Evolutionary conservation across 139 green algal genomes (phyloP), one percentile per base, ranked within the genome.

Genomic region (Eudorina sp.): DNA sequence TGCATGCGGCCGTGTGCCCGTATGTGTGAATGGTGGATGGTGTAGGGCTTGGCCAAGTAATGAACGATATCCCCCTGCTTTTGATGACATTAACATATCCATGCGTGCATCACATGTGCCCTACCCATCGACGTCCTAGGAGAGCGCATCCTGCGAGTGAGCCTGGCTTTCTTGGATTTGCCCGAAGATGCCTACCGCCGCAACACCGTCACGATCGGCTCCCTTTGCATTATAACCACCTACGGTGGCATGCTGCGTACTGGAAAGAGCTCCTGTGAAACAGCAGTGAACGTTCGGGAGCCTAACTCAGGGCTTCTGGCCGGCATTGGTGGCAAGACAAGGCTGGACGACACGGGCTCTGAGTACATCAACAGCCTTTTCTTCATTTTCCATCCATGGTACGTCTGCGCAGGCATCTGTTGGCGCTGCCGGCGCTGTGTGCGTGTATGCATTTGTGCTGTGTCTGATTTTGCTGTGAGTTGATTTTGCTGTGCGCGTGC

Each of bases 311-410:
- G 73, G 3, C 11, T 82, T 2, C 45, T 82, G 27, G 73, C 45
- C 3, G 73, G 73, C 45, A 43, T 82, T 45, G 73, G 73, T 45
- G 73, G 73, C 27, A 82, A 27, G 4, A 62, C 46, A 9, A 27
- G 73, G 73, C 73, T 82, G 45, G 73, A 82, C 29, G 73, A 82
- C 73, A 51, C 46, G 2, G 73, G 73, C 29, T 25, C 38, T 8
- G 73, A 82, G n/a, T 82, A 82, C n/a, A 66, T 82, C 73, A 66
- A 23, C 45, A 46, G 29, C 29, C 46, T 82, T 25, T 82, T 46
- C 73, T 36, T 82, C 45, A 82, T 82, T 46, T 82, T 82, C 46
- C 73, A 82, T 27, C 73, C 73, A 14, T 82, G 73, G 69, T 27
- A 18, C 19, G 69, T 68, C 55, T 13, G 13, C 48, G 48, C 48